phyloP scores from a whole-genome alignment of 257 asterid genomes.

The Solanum medicagineum region DNA sequence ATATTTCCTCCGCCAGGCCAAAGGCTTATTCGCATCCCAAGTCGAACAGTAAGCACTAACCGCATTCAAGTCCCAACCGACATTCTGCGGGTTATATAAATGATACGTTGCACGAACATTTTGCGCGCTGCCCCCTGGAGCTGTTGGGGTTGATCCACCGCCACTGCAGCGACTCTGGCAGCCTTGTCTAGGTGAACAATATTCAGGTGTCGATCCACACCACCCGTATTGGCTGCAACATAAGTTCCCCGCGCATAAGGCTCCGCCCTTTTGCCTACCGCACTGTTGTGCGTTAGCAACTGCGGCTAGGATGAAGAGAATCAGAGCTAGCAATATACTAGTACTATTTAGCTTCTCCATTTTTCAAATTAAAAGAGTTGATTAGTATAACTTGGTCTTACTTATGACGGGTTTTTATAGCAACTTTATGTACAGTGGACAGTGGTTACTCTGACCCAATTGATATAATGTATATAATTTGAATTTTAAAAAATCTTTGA shows the following conservation, averaged over 20 bases:
- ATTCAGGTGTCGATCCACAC: background rate
- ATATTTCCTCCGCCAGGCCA: conserved; percentile 2
- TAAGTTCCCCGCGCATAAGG: background rate
- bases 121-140: background rate
- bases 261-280: background rate
- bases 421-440: no score
- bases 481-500: no score
- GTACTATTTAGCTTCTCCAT: background rate
- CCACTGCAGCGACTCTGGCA: background rate
- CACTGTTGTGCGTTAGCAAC: background rate
- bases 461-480: no score
- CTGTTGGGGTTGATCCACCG: background rate
- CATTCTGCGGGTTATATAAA: conserved; percentile 10
- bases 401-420: background rate
- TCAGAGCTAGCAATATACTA: background rate
- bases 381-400: background rate
- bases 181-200: background rate
- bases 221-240: background rate
- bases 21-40: conserved; percentile 20
- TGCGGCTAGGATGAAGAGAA: background rate
- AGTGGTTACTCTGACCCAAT: no score
- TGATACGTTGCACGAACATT: conserved; percentile 18
- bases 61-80: conserved; percentile 7
- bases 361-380: background rate
- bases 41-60: conserved; percentile 19